Base-by-base conservation (phyloP, 805 yeast species). In the Scheffersomyces coipomensis region DNA sequence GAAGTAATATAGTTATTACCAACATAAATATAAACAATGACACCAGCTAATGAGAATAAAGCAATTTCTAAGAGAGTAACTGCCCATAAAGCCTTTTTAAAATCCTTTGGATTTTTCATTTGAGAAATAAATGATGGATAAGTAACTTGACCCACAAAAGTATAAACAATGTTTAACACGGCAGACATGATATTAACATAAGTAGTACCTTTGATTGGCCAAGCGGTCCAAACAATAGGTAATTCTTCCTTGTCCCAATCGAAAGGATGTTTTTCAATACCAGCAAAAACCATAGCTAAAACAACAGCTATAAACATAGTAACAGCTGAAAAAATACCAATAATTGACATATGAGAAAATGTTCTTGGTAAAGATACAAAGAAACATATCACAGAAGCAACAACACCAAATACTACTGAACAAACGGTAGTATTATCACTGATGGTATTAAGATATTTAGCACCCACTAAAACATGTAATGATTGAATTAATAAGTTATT, bases 61-160 rank as follows among this genome's bases (percentile, higher is more conserved):
- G 76, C 45, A 31, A 79, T 56, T 52, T 79, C 83, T 25, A 71
- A 67, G 17, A 62, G 33, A 1, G 83, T 76, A 30, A 78, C 83
- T 2, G 73, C 58, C 45, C 67, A 67, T 18, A 79, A 56, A 1
- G 81, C 83, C 58, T 78, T 79, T 44, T 67, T 73, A 64, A 79
- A 79, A 37, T 79, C 84, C 33, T 60, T 60, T 21, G 84, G 85
- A 37, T 66, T 61, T 46, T 65, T 68, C 85, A 79, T 79, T 49
- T 79, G 81, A 10, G 78, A 65, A 42, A 79, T 79, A 56, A 79
- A 79, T 16, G 82, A 76, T 1, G 83, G 84, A 45, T 78, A 79
- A 4, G 80, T 75, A 55, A 79, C 75, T 55, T 79, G 85, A 3
- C 85, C 85, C 17, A 78, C 83, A 59, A 79, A 78, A 1, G 84